A percentile compares a stretch with the other conserved stretches of the same genome.
Evolutionary conservation across 2,329 filamentous ascomycete species (phyloP).

Genomic region (Keithomyces neogunnii): DNA sequence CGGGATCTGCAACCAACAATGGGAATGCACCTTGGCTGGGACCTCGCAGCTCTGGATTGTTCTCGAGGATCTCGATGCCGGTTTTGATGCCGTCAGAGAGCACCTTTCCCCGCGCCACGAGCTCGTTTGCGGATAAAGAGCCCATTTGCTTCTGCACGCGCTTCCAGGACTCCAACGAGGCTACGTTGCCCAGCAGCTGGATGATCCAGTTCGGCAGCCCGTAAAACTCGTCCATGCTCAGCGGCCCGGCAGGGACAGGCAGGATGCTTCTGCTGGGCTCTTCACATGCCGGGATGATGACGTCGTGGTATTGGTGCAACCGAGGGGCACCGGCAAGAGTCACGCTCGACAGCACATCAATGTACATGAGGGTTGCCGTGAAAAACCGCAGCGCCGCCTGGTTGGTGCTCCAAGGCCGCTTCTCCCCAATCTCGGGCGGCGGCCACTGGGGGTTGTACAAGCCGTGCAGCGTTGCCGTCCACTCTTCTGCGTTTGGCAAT

Average conservation of each 20-base stretch:
- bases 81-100: slow-evolving; percentile 30
- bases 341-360: slow-evolving; percentile 42
- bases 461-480: slow-evolving; percentile 25
- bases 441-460: slow-evolving; percentile 25
- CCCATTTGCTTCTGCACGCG: slow-evolving; percentile 33
- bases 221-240: slow-evolving; percentile 41
- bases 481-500: slow-evolving; percentile 26
- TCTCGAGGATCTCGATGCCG: slow-evolving; percentile 22
- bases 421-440: slow-evolving; percentile 21
- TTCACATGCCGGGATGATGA: slow-evolving; percentile 26
- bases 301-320: slow-evolving; percentile 31
- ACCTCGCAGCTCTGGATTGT: slow-evolving; percentile 5
- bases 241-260: slow-evolving; percentile 17
- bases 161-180: slow-evolving; percentile 48
- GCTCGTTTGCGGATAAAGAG: slow-evolving; percentile 34
- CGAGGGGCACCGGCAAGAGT: slow-evolving; percentile 33
- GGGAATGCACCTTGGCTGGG: background rate
- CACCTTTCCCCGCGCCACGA: slow-evolving; percentile 33
- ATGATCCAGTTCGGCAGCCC: slow-evolving; percentile 51
- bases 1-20: slow-evolving; percentile 10
- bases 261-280: slow-evolving; percentile 9
- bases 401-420: slow-evolving; percentile 33
- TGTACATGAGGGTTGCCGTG: slow-evolving; percentile 36
- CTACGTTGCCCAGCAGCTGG: slow-evolving; percentile 43
- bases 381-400: slow-evolving; percentile 40